Evolutionary conservation across 2,329 filamentous ascomycete genomes (phyloP).

Genomic region (Arthroderma uncinatum): DNA sequence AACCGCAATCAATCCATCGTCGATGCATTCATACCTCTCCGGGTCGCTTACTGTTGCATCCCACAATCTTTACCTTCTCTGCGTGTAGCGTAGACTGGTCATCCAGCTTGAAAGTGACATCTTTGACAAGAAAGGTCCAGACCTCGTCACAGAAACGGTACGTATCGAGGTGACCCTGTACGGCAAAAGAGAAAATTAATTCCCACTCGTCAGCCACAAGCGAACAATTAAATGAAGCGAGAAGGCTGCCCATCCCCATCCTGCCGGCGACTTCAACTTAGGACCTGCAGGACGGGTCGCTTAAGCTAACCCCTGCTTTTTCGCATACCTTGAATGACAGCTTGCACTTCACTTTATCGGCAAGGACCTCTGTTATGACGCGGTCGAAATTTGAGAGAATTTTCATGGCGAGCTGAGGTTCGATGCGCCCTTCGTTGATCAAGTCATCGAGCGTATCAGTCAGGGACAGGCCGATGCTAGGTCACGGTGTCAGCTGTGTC

Average conservation of each 20-base stretch:
- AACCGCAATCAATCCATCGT: no score
- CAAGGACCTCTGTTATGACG: constrained; percentile 78
- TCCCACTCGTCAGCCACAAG: not conserved
- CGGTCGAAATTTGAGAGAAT: constrained; percentile 93
- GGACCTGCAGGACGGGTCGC: not conserved
- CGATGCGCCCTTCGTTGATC: constrained; percentile 87
- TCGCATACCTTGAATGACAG: constrained; percentile 86
- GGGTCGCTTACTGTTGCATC: constrained; percentile 81
- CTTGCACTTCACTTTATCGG: constrained; percentile 82
- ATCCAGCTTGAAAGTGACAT: constrained; percentile 97
- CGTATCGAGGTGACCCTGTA: constrained; percentile 84
- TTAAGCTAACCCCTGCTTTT: not conserved
- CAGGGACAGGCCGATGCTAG: constrained; percentile 80
- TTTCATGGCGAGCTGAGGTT: constrained; percentile 97
- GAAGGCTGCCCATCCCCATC: not conserved
- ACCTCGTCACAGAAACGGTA: constrained; percentile 99
- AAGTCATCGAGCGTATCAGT: constrained; percentile 96
- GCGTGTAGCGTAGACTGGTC: constrained; percentile 63
- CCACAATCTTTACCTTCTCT: constrained; percentile 96
- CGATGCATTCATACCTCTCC: constrained; percentile 43
- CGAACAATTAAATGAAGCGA: not conserved
- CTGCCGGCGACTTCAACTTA: not conserved
- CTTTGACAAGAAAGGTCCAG: constrained; percentile 98
- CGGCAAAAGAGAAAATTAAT: constrained; percentile 5
- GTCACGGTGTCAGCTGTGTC: not conserved